phyloP scores from a whole-genome alignment of 1,284 basidiomycete species.

The Tausonia pullulans region DNA sequence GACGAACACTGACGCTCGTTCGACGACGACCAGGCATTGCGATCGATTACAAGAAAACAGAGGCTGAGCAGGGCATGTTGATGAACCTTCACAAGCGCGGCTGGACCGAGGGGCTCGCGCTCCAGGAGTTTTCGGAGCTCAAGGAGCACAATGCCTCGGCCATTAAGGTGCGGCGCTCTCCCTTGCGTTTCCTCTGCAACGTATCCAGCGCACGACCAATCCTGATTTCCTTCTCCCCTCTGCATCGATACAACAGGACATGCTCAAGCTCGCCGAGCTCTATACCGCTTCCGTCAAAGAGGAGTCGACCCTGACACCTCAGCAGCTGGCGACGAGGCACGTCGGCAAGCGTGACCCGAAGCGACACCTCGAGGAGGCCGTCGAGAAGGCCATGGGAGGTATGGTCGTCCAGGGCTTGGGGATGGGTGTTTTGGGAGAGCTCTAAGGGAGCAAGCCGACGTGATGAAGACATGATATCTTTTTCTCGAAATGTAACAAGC shows the following conservation, averaged over 20 bases:
- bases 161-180: slow-evolving; percentile 59
- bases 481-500: too few species aligned
- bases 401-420: slow-evolving; percentile 89
- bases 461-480: background rate
- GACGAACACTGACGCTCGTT: background rate
- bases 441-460: slow-evolving; percentile 34
- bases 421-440: slow-evolving; percentile 80
- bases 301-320: slow-evolving; percentile 77
- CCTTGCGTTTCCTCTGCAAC: background rate
- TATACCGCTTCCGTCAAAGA: slow-evolving; percentile 96
- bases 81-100: slow-evolving; percentile 96
- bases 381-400: slow-evolving; percentile 92
- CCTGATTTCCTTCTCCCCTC: background rate
- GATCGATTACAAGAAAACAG: slow-evolving; percentile 93
- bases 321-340: slow-evolving; percentile 88
- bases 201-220: background rate
- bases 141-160: slow-evolving; percentile 78
- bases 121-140: slow-evolving; percentile 76
- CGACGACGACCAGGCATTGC: slow-evolving; percentile 48
- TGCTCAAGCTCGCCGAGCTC: slow-evolving; percentile 77
- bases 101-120: slow-evolving; percentile 89
- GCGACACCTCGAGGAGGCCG: slow-evolving; percentile 87
- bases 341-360: slow-evolving; percentile 98
- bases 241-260: slow-evolving; percentile 48
- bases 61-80: slow-evolving; percentile 94